Evolutionary conservation across 371 early-diverging fungal species (phyloP), one percentile per base, ranked within the genome.

Genomic region (Gilbertella persicaria): DNA sequence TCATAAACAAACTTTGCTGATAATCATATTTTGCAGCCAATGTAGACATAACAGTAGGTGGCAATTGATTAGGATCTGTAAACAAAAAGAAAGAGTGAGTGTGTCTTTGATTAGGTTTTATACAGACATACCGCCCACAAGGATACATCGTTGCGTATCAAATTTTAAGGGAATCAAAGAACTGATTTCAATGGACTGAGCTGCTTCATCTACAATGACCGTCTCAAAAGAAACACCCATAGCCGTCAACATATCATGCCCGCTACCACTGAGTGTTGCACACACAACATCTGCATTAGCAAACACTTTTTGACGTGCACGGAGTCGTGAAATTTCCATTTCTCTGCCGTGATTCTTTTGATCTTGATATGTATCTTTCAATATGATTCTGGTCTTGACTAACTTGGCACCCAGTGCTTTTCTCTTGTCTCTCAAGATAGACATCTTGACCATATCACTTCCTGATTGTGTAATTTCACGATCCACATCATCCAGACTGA

Each of bases 181-280:
- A 39, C 90, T 86, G 20, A 95, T 75, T 66, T 99, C 99, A 17
- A 95, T 87, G 0, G 95, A 85, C 65, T 99, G 99, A 29, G 97
- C 95, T 0, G 99, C 99, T 73, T 99, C 99, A 68, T 99, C 98
- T 41, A 98, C 90, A 55, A 98, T 93, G 4, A 97, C 92, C 0
- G 87, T 87, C 16, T 88, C 86, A 59, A 93, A 92, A 3, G 79
- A 62, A 37, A 85, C 71, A 5, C 72, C 71, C 25, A 88, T 63
- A 23, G 73, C 68, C 0, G 84, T 74, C 38, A 96, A 60, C 55
- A 85, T 74, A 20, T 95, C 95, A 49, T 96, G 93, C 0, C 96
- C 97, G 54, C 91, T 89, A 5, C 90, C 92, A 59, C 89, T 86
- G 28, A 97, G 69, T 1, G 97, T 96, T 35, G 87, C 82, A 55